Conservation (phyloP, 2,329 filamentous ascomycete species). For the Dichotomopilus funicola region DNA sequence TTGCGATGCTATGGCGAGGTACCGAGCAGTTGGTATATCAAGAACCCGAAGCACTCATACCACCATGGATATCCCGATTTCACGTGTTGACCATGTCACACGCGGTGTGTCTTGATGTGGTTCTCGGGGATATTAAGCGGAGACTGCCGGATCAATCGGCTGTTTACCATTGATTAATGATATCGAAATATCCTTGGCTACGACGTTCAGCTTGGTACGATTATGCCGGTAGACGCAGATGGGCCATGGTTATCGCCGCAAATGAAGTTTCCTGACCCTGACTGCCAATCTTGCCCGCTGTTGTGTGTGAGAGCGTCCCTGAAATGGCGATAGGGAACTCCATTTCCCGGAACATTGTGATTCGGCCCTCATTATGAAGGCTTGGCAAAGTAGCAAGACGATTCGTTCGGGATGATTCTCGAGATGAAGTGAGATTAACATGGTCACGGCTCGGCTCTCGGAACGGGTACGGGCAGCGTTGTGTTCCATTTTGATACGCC, state of each 20-base stretch:
- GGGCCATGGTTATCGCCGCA: background rate
- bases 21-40: conserved; percentile 8
- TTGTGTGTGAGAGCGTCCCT: background rate
- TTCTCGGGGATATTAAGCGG: conserved; percentile 1
- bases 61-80: conserved; percentile 3
- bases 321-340: no score
- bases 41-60: background rate
- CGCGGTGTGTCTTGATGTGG: background rate
- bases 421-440: conserved; percentile 28
- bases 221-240: conserved; percentile 7
- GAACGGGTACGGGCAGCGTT: conserved; percentile 18
- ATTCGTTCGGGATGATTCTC: background rate
- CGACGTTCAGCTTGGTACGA: background rate
- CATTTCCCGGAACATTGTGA: no score
- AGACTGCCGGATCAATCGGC: conserved; percentile 6
- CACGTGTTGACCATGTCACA: conserved; percentile 7
- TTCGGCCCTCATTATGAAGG: no score
- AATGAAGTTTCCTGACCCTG: no score
- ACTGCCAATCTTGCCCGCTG: no score
- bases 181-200: conserved; percentile 4
- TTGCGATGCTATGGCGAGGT: background rate
- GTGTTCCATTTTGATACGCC: conserved; percentile 12
- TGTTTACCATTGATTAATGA: conserved; percentile 9
- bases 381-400: no score
- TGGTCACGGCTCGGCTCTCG: conserved; percentile 23